A percentile compares a stretch with the other conserved stretches of the same genome.
Evolutionary conservation across 306 rosid species (phyloP).

Genomic region (Dryas drummondii): DNA sequence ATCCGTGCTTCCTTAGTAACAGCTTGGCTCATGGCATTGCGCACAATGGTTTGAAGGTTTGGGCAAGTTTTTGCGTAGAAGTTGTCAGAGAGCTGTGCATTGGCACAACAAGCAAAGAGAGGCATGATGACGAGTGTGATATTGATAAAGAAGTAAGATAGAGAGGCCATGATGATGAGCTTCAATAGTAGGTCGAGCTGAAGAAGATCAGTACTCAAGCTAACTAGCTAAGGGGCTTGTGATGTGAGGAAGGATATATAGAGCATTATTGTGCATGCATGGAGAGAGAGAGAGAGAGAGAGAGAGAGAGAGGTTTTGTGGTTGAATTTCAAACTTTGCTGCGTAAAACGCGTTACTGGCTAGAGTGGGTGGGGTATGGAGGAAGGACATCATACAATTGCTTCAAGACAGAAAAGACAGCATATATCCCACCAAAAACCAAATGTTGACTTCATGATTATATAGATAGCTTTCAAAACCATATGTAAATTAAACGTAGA

Average conservation of each 20-base stretch:
- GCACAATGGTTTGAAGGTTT: slow-evolving; percentile 45
- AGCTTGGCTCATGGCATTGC: slow-evolving; percentile 42
- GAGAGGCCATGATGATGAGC: not conserved
- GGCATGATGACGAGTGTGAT: slow-evolving; percentile 24
- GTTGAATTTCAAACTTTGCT: not conserved
- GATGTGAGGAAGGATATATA: not conserved
- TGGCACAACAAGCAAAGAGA: slow-evolving; percentile 31
- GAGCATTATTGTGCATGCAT: too few relatives aligned
- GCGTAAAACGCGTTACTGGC: not conserved
- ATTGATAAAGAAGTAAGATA: not conserved
- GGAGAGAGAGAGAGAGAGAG: too few relatives aligned
- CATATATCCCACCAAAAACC: not conserved
- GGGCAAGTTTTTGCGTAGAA: slow-evolving; percentile 65
- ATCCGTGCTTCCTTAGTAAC: slow-evolving; percentile 45
- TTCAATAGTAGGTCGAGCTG: not conserved
- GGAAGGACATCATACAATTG: not conserved
- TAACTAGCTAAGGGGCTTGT: slow-evolving; percentile 2
- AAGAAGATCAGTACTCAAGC: not conserved
- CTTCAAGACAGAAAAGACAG: not conserved
- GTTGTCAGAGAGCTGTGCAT: slow-evolving; percentile 56
- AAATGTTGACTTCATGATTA: not conserved
- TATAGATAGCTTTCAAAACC: too few relatives aligned
- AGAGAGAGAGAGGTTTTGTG: too few relatives aligned
- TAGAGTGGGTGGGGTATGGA: too few relatives aligned
- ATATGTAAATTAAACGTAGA: too few relatives aligned